Evolutionary conservation across 192 early-diverging fungal genomes (phyloP), one percentile per base, ranked within the genome.

Genomic region (Coemansia pectinata): DNA sequence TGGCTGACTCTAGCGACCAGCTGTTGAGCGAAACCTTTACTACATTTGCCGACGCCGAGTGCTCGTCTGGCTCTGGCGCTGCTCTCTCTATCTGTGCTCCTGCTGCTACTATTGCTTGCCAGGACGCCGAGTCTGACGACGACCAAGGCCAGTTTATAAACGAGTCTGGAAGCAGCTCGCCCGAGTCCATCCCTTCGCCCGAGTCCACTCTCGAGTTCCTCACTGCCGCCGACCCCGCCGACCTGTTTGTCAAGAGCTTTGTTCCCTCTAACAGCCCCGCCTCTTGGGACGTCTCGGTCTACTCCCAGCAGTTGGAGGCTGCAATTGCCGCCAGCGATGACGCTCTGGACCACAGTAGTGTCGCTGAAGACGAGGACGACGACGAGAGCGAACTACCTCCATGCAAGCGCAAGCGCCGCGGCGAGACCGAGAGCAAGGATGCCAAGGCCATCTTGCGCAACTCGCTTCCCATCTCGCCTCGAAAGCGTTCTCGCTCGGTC

Each of bases 401-500:
- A 2, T 81, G 79, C 70, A 81, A 81, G 67, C 79, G 79, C 70
- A 81, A 81, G 71, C 79, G 79, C 44, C 58, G 59, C 58, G 60
- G 66, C 2, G 74, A 81, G 33, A 52, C 63, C 9, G 79, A 81
- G 64, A 67, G 72, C 53, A 63, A 70, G 50, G 73, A 73, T 25
- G 69, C 69, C 42, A 77, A 70, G 65, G 53, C 63, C 44, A 75
- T 75, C 9, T 70, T 67, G 55, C 72, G 72, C 36, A 73, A 68
- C 67, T 52, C 69, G 2, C 67, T 83, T 4, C 60, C 64, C 21
- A 64, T 77, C 36, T 77, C 75, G 68, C 80, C 80, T 21, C 75
- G 80, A 48, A 83, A 83, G 72, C 80, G 80, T 70, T 77, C 80
- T 63, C 75, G 80, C 19, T 83, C 80, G 11, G 42, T 66, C 27